These are phyloP conservation scores for Globisporangium emineosum DNA, from an alignment of 352 stramenopile species.

Conservation along the genomic window DNA sequence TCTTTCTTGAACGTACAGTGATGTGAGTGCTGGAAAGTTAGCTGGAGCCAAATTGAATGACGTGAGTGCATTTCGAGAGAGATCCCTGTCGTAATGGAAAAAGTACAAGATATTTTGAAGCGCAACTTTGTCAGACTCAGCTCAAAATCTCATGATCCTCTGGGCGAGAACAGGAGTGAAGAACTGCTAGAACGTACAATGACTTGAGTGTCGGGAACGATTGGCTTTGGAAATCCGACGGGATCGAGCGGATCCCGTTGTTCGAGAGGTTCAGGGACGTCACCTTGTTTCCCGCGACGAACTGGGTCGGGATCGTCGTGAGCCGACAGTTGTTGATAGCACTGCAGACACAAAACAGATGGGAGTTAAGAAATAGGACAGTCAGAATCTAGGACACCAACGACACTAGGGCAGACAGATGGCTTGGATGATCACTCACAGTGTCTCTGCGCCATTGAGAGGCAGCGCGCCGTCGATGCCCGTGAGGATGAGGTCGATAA, in stretches of 20 bases:
- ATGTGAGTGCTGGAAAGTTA: slow-evolving; percentile 45
- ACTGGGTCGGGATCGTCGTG: slow-evolving; percentile 48
- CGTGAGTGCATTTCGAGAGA: slow-evolving; percentile 42
- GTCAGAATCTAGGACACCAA: background rate
- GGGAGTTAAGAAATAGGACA: background rate
- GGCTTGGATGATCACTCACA: slow-evolving; percentile 30
- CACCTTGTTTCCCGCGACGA: slow-evolving; percentile 35
- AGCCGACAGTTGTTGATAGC: slow-evolving; percentile 71
- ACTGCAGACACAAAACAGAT: slow-evolving; percentile 23
- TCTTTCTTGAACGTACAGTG: slow-evolving; percentile 27
- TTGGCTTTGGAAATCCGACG: slow-evolving; percentile 36
- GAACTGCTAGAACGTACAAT: too few relatives aligned
- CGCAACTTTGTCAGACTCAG: background rate
- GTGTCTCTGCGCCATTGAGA: slow-evolving; percentile 44
- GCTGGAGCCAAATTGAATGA: slow-evolving; percentile 29
- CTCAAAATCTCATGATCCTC: background rate
- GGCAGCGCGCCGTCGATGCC: slow-evolving; percentile 51
- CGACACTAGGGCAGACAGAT: background rate
- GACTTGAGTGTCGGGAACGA: slow-evolving; percentile 40
- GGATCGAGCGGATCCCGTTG: slow-evolving; percentile 37
- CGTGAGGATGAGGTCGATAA: slow-evolving; percentile 40
- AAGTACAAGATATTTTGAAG: background rate
- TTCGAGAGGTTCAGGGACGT: slow-evolving; percentile 31
- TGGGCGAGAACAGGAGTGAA: too few relatives aligned
- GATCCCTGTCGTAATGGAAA: slow-evolving; percentile 25